A percentile compares a stretch with the other conserved stretches of the same genome.
These are phyloP conservation scores for Syzygium aromaticum DNA, from an alignment of 345 rosid species.

Conservation along the genomic window DNA sequence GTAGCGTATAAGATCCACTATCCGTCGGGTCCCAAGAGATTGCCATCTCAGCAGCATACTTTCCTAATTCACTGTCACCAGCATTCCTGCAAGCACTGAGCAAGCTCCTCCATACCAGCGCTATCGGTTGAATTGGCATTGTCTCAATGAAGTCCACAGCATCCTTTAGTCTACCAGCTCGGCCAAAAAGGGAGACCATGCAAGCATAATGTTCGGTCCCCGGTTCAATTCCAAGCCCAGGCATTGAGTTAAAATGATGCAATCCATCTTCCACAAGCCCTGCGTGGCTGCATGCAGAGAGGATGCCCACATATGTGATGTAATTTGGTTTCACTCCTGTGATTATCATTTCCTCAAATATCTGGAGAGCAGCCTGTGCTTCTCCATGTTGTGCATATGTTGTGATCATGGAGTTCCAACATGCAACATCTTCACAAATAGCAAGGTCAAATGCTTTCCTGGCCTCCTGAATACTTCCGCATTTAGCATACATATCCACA, in stretches of 20 bases:
- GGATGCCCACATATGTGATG: conserved; percentile 58
- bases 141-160: conserved; percentile 55
- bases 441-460: conserved; percentile 30
- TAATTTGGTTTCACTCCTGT: conserved; percentile 54
- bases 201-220: conserved; percentile 66
- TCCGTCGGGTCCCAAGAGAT: conserved; percentile 47
- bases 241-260: conserved; percentile 38
- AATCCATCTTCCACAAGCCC: conserved; percentile 60
- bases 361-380: conserved; percentile 40
- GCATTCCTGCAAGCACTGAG: conserved; percentile 44
- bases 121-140: conserved; percentile 43
- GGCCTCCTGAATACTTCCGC: conserved; percentile 62
- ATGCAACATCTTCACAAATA: conserved; percentile 34
- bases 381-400: conserved; percentile 68
- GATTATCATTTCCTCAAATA: conserved; percentile 44
- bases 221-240: conserved; percentile 41
- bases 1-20: conserved; percentile 56
- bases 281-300: conserved; percentile 73
- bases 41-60: conserved; percentile 63
- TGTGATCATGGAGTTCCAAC: conserved; percentile 72
- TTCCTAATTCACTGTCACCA: conserved; percentile 48
- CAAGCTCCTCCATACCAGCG: conserved; percentile 64
- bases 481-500: conserved; percentile 72
- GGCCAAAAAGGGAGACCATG: conserved; percentile 54
- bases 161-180: conserved; percentile 50